Percentiles rank a stretch among this genome's conserved stretches.
Evolutionary conservation across 306 rosid species (phyloP).

Genomic region (Prunus armeniaca): DNA sequence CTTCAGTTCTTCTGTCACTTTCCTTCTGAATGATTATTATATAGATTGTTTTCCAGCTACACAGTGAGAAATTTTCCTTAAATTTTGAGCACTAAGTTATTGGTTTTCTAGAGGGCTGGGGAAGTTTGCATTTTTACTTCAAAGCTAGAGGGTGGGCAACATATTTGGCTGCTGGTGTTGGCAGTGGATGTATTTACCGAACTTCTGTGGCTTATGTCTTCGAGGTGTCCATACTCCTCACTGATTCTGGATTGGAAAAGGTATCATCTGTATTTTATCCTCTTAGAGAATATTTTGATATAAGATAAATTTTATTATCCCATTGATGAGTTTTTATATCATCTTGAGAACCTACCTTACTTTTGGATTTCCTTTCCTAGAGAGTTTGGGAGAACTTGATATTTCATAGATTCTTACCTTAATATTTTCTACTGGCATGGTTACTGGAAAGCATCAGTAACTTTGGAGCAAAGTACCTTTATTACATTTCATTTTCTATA

Average conservation of each 20-base stretch:
- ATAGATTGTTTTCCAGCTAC: background rate
- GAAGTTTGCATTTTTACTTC: slow-evolving; percentile 81
- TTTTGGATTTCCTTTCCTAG: slow-evolving; percentile 28
- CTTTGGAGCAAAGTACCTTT: slow-evolving; percentile 8
- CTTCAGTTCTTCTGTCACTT: background rate
- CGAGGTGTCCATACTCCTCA: slow-evolving; percentile 72
- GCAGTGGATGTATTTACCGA: slow-evolving; percentile 70
- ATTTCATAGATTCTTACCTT: slow-evolving; percentile 8
- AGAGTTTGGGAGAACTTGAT: background rate
- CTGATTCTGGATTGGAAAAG: slow-evolving; percentile 91
- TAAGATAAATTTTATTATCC: slow-evolving; percentile 7
- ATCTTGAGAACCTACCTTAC: slow-evolving; percentile 20
- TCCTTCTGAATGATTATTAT: background rate
- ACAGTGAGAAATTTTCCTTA: slow-evolving; percentile 14
- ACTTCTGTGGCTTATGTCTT: slow-evolving; percentile 77
- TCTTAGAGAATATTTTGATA: slow-evolving; percentile 7
- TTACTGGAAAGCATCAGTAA: slow-evolving; percentile 18
- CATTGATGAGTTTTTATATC: slow-evolving; percentile 3
- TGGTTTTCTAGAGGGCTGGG: slow-evolving; percentile 78
- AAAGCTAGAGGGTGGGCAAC: slow-evolving; percentile 91
- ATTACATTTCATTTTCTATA: slow-evolving; percentile 19
- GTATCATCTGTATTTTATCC: slow-evolving; percentile 32
- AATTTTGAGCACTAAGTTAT: slow-evolving; percentile 26
- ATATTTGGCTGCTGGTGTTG: slow-evolving; percentile 83
- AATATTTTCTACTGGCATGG: background rate